Evolutionary conservation across 768 basidiomycete species (phyloP), one percentile per base, ranked within the genome.

Genomic region (Russula ochroleuca): DNA sequence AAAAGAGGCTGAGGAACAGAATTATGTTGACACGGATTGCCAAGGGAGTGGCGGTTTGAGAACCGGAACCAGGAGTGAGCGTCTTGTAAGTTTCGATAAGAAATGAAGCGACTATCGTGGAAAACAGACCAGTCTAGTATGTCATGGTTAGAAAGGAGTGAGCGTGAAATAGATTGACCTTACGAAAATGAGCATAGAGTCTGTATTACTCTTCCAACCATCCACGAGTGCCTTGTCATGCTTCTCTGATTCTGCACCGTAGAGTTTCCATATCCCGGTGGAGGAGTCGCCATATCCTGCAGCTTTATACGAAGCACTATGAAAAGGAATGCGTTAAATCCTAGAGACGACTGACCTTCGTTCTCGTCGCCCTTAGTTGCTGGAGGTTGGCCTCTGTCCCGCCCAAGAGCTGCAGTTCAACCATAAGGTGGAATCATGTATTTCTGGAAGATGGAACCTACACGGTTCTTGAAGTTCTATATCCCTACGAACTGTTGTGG

Each of bases 121-220:
- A 54, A 15, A 54, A 54, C 1, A 54, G n/a, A 3, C 52, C 37
- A 54, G 54, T 55, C 37, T 55, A 40, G 23, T 40, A 4, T 23
- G 15, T 5, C 9, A 25, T 10, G 9, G 38, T 54, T 4, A 54
- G 53, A 25, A 5, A 19, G 17, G 23, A 7, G 5, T 28, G 11
- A 8, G 37, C n/a, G 3, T n/a, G 7, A 9, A 11, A 51, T 33
- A 41, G 3, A 10, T 21, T 15, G 37, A n/a, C 3, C 66, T 38
- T 37, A 67, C 67, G 19, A 67, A 62, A 17, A 67, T 60, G 25
- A 67, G 47, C 49, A 67, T 54, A 0, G 57, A 66, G 28, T 59
- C 40, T 40, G 63, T 68, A 38, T 68, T 60, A 9, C 62, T 25
- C 17, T 10, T 51, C 65, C 66, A 67, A 33, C 60, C 51, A 17